These are phyloP conservation scores for Xerocomus nothofagi DNA, from an alignment of 1,284 basidiomycete genomes.

Conservation along the genomic window DNA sequence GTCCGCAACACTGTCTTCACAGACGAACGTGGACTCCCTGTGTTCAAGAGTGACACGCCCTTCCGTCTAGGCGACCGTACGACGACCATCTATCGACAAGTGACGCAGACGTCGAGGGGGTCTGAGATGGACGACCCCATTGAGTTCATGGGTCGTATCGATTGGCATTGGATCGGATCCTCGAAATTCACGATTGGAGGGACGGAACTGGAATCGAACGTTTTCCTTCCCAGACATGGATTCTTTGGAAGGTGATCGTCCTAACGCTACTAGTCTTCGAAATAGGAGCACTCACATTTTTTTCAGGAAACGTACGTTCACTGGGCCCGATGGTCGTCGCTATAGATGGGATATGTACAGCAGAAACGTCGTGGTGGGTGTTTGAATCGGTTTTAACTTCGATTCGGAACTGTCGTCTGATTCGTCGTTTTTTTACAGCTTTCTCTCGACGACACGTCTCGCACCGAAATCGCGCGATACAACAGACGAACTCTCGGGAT, in stretches of 20 bases:
- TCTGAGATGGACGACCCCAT: constrained; percentile 1
- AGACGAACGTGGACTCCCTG: constrained; percentile 22
- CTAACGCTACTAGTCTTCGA: background rate
- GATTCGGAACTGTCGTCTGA: background rate
- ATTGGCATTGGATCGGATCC: constrained; percentile 22
- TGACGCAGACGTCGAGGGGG: background rate
- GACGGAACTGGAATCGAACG: constrained; percentile 15
- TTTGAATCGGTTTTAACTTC: background rate
- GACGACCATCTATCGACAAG: constrained; percentile 22
- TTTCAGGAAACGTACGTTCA: constrained; percentile 30
- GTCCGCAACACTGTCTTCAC: constrained; percentile 30
- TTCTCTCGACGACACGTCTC: constrained; percentile 20
- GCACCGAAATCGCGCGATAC: constrained; percentile 28
- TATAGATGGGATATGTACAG: constrained; percentile 30
- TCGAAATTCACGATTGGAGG: constrained; percentile 25
- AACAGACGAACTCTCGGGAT: constrained; percentile 27
- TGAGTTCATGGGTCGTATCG: constrained; percentile 21
- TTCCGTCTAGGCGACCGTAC: constrained; percentile 26
- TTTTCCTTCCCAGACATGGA: constrained; percentile 22
- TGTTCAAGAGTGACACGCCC: constrained; percentile 28
- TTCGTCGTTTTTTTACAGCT: constrained; percentile 14
- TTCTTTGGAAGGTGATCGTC: constrained; percentile 20
- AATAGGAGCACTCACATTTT: background rate
- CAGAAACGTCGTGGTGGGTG: constrained; percentile 21
- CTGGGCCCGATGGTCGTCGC: constrained; percentile 21